phyloP scores from a whole-genome alignment of 2,329 filamentous ascomycete species.

The Zymoseptoria tritici region DNA sequence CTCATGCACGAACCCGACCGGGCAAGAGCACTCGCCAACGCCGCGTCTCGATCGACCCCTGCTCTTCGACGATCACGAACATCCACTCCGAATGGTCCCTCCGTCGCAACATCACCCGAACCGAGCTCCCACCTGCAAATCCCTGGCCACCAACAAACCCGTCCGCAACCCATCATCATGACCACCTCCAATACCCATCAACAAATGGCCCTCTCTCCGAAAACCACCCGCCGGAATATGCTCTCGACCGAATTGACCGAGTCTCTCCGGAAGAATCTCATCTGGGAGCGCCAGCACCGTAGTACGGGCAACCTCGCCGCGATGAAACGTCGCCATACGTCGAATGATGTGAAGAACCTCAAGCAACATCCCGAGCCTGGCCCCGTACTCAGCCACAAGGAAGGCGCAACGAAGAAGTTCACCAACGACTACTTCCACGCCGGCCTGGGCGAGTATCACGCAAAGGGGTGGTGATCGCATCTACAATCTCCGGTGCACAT shows the following conservation, averaged over 20 bases:
- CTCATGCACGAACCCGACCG: slow-evolving; percentile 78
- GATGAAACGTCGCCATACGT: slow-evolving; percentile 81
- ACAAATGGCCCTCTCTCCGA: slow-evolving; percentile 65
- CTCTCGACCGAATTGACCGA: slow-evolving; percentile 89
- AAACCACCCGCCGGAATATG: slow-evolving; percentile 92
- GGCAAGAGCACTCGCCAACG: slow-evolving; percentile 60
- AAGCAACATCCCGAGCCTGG: slow-evolving; percentile 67
- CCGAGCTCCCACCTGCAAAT: slow-evolving; percentile 28
- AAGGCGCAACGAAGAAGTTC: slow-evolving; percentile 48
- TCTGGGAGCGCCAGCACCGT: slow-evolving; percentile 95
- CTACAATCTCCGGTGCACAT: neutral
- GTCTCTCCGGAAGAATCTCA: slow-evolving; percentile 79
- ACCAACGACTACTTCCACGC: slow-evolving; percentile 83
- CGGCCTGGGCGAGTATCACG: slow-evolving; percentile 76
- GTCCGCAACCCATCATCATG: slow-evolving; percentile 74
- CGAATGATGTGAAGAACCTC: slow-evolving; percentile 82
- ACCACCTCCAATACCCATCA: slow-evolving; percentile 62
- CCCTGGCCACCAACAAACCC: slow-evolving; percentile 36
- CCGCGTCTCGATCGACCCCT: slow-evolving; percentile 51
- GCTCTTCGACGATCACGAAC: slow-evolving; percentile 53
- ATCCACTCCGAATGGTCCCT: slow-evolving; percentile 62
- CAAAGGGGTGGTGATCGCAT: slow-evolving; percentile 66
- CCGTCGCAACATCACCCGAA: slow-evolving; percentile 51
- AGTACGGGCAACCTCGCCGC: slow-evolving; percentile 81
- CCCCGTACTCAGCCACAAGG: slow-evolving; percentile 37